Percentiles rank a stretch among this genome's conserved stretches.
These are phyloP conservation scores for Eragrostis nindensis DNA, from an alignment of 176 grass and related monocot species.

Conservation along the genomic window DNA sequence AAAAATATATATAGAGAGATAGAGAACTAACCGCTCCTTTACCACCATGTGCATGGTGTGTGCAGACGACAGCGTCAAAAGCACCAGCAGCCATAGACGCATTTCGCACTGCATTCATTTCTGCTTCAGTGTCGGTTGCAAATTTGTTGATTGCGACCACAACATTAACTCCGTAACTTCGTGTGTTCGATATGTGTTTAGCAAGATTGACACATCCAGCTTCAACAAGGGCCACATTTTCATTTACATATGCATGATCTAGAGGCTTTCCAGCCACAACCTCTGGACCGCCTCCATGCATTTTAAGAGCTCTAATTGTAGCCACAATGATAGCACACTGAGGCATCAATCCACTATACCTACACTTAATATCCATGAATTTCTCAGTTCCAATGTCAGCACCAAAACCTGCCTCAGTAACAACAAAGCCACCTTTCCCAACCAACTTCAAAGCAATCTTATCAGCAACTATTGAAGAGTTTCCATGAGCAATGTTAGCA, in stretches of 20 bases:
- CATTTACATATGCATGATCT: conserved; percentile 82
- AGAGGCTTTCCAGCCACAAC: conserved; percentile 92
- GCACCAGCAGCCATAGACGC: conserved; percentile 82
- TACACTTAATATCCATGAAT: conserved; percentile 99
- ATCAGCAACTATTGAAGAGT: conserved; percentile 96
- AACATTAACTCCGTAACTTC: conserved; percentile 83
- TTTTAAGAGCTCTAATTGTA: conserved; percentile 96
- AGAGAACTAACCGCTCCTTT: conserved; percentile 86
- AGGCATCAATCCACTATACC: conserved; percentile 90
- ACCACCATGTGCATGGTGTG: conserved; percentile 95
- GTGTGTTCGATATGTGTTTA: conserved; percentile 82
- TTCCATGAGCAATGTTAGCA: conserved; percentile 99
- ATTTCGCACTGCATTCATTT: conserved; percentile 71
- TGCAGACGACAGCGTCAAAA: conserved; percentile 87
- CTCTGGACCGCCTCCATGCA: conserved; percentile 92
- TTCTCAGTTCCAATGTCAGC: conserved; percentile 99
- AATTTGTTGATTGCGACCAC: conserved; percentile 97
- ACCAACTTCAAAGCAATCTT: conserved; percentile 97
- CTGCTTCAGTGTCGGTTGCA: conserved; percentile 85
- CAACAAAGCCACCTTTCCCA: conserved; percentile 91
- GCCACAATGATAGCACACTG: conserved; percentile 97
- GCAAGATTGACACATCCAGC: conserved; percentile 90
- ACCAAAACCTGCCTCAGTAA: conserved; percentile 98
- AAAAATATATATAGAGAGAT: conserved; percentile 2
- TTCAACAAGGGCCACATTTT: conserved; percentile 91